Base-by-base conservation (phyloP, 1,284 basidiomycete species). In the Microbotryum saponariae region DNA sequence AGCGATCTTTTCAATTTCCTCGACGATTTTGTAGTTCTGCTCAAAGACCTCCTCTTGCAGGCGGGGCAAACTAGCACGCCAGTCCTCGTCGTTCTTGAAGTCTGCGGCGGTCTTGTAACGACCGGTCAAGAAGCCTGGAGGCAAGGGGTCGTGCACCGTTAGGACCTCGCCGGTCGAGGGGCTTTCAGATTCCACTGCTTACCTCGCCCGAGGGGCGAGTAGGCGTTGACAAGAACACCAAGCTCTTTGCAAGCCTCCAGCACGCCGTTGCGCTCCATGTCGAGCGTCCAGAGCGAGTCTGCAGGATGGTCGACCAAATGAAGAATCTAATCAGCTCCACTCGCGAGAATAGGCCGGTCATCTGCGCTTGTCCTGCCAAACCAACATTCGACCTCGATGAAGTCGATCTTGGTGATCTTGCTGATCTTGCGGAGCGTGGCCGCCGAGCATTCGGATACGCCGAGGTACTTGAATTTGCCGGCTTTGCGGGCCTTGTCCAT, bases 391-490 rank as follows among this genome's bases (percentile, higher is more conserved):
- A 76, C 70, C 56, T 72, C 62, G 56, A 68, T 59, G 23, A 67
- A 68, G 45, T 59, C 59, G 42, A 71, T 64, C 45, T 66, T 63
- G 42, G 61, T 60, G 18, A 70, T 67, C 25, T 65, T 63, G 45
- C 83, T 79, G 5, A 86, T 86, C 50, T 84, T 82, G 6, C 84
- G 79, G 16, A 88, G 78, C 0, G 83, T 84, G 1, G 74, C 76
- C 1, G 80, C 79, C 1, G 80, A 81, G 60, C 65, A 67, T 60
- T 87, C 85, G 53, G 82, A 85, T 23, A 86, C 75, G 0, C 85
- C 84, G 23, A 86, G 74, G 70, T 83, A 79, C 60, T 80, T 81
- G 54, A 83, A 78, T 70, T 83, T 84, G n/a, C 83, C 83, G 50
- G 77, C 80, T 62, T 81, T 81, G 7, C 79, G 67, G 31, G 76